Base-by-base conservation (phyloP, 2,329 filamentous ascomycete species). In the Ceratocystis harringtonii region DNA sequence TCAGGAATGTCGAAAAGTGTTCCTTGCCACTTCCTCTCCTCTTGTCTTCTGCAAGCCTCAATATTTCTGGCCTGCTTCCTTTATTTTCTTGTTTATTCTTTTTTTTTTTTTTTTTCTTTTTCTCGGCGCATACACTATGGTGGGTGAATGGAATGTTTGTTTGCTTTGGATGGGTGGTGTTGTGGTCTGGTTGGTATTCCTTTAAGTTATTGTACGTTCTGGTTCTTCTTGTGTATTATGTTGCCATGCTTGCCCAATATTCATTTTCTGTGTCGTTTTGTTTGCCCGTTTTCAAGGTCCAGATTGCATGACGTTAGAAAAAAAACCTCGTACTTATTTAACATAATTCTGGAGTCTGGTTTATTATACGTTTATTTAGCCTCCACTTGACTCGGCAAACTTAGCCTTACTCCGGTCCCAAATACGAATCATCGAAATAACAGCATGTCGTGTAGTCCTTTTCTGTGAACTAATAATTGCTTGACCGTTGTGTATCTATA, bases 401-500 rank as follows among this genome's bases (percentile, higher is more conserved):
- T 12, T 36, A 36, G 12, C 10, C 10, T 36, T 41, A 12, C 36
- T 41, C 10, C 12, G 36, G 36, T 3, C 36, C 8, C 8, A 3
- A 41, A 41, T 41, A 41, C 12, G 10, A 10, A 41, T 41, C 8
- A 41, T 41, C 8, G 1, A 10, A 12, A 41, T 12, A 3, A 10
- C 12, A 3, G 36, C 36, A 41, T 12, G 32, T 1, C 45, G 19
- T 19, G 5, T 50, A 5, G 45, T 19, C 1, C 7, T 50, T 8
- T 19, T 50, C 45, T 22, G n/a, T 15, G 19, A 48, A 15, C 25
- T 52, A 52, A 22, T 3, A 52, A 52, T 17, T 36, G n/a, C 44
- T 15, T 15, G 60, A 8, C n/a, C 8, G 28, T 8, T 22, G 19
- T 28, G 4, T 28, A 19, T 12, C 28, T 70, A 85, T 66, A 86